Conservation (phyloP, 192 early-diverging fungal species). For the Dissophora globulifera region DNA sequence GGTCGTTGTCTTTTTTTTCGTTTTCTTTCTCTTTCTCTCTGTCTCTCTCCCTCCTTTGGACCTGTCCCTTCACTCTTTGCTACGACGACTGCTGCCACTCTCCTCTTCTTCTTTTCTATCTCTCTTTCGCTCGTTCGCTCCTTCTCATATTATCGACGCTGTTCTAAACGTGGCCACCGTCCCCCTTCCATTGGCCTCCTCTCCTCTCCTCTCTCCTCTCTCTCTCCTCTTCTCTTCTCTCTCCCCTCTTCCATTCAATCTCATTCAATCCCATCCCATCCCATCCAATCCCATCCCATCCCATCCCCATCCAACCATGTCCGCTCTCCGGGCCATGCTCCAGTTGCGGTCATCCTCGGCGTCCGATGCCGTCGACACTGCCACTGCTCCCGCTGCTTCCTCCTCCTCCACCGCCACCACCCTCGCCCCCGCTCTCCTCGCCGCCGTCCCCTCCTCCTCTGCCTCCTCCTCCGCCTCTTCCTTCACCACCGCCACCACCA, state of each 20-base stretch:
- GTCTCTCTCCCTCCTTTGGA: neutral
- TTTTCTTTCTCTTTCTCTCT: no score
- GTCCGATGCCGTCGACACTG: neutral
- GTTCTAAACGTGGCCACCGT: no score
- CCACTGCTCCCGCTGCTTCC: slow-evolving; percentile 1
- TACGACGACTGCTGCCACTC: neutral
- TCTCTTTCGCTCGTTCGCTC: slow-evolving; percentile 7
- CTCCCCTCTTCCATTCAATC: neutral
- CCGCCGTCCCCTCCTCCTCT: neutral
- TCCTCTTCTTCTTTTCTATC: neutral
- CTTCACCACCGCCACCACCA: neutral
- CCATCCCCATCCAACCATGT: slow-evolving; percentile 7
- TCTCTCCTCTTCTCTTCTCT: neutral
- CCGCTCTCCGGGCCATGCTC: slow-evolving; percentile 33
- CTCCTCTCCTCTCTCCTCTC: neutral
- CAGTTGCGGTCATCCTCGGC: slow-evolving; percentile 13
- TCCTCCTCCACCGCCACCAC: neutral
- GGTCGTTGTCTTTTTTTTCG: no score
- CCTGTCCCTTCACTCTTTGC: neutral
- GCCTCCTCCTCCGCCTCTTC: neutral
- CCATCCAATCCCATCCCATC: neutral
- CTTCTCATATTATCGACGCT: no score
- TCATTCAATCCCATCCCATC: neutral
- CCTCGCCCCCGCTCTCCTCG: neutral
- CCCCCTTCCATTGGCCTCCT: neutral